Percentiles rank a stretch among this genome's conserved stretches.
These are phyloP conservation scores for Aphanomyces stellatus DNA, from an alignment of 352 stramenopile species.

Conservation along the genomic window DNA sequence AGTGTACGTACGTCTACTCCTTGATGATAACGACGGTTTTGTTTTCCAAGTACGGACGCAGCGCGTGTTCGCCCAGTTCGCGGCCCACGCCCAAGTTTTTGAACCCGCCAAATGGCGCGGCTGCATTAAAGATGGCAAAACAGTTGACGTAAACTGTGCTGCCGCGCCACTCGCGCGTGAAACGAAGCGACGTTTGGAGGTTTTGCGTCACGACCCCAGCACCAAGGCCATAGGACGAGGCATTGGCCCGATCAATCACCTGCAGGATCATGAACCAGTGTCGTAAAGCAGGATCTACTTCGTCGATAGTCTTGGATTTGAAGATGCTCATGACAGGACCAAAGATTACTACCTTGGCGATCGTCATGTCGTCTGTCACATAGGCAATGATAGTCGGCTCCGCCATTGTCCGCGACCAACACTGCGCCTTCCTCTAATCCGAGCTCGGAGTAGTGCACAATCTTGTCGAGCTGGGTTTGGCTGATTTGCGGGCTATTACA, in stretches of 20 bases:
- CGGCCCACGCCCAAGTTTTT: constrained; percentile 81
- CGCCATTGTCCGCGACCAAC: constrained; percentile 58
- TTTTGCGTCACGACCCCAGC: constrained; percentile 85
- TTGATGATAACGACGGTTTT: constrained; percentile 72
- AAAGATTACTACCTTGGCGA: constrained; percentile 89
- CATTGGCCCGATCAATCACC: constrained; percentile 83
- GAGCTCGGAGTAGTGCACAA: constrained; percentile 72
- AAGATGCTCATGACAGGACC: constrained; percentile 84
- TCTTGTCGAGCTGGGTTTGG: constrained; percentile 64
- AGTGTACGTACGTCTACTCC: too few species aligned
- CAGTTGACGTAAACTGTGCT: constrained; percentile 94
- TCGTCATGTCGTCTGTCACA: constrained; percentile 75
- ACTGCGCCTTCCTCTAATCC: constrained; percentile 75
- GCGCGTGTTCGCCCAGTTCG: constrained; percentile 63
- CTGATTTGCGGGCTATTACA: constrained; percentile 59
- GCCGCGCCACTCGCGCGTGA: constrained; percentile 79
- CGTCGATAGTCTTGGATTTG: constrained; percentile 84
- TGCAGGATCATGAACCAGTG: too few species aligned
- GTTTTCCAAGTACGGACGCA: constrained; percentile 72
- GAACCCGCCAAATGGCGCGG: constrained; percentile 79
- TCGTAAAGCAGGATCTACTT: too few species aligned
- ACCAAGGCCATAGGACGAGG: constrained; percentile 80
- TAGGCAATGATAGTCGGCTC: constrained; percentile 87
- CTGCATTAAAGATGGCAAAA: constrained; percentile 83
- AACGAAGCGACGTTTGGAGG: constrained; percentile 71